Conservation (phyloP, 441 rosid species). For the Populus trichocarpa region DNA sequence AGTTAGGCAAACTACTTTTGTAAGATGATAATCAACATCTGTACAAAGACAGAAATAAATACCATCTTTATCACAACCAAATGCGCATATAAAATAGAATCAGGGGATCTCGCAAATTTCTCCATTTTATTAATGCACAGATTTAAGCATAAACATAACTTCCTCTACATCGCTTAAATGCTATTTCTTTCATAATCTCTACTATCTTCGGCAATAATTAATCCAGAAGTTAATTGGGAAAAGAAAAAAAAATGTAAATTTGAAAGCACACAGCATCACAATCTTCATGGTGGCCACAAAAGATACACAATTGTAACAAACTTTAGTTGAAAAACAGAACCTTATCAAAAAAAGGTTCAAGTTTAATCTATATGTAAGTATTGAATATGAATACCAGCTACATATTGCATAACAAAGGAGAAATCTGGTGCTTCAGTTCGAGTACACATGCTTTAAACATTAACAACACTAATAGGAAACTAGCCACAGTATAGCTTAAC, state of each 20-base stretch:
- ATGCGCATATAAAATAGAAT: no score
- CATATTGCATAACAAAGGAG: neutral
- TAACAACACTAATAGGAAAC: neutral
- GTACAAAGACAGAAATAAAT: no score
- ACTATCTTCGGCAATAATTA: neutral
- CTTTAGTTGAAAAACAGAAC: neutral
- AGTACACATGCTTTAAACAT: neutral
- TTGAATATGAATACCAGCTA: neutral
- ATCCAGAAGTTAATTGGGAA: neutral
- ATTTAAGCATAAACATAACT: no score
- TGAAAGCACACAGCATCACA: neutral
- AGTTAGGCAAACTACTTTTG: no score
- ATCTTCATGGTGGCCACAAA: neutral
- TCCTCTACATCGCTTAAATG: no score
- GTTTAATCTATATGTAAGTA: neutral
- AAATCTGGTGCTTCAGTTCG: neutral
- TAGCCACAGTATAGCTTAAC: neutral
- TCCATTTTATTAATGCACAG: no score
- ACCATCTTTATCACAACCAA: no score
- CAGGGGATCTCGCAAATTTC: no score
- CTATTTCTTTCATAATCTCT: neutral
- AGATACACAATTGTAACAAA: neutral
- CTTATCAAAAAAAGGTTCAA: neutral
- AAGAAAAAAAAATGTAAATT: neutral
- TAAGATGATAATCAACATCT: no score